phyloP scores from a whole-genome alignment of 192 early-diverging fungal species.

The Backusella westeae region DNA sequence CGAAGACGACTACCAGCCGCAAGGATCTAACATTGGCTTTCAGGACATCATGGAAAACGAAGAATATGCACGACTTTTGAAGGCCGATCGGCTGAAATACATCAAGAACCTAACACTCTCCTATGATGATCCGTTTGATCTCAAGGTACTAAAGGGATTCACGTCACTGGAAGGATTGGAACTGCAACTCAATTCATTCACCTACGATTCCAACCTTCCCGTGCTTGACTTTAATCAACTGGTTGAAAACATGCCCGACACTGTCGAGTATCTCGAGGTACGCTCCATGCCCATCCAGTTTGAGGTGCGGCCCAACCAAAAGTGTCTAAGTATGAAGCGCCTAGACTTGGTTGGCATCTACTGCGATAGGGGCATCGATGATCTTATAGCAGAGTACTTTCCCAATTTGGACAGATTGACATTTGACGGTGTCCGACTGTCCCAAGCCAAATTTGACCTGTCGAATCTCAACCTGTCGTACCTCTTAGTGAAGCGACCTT shows the following conservation, averaged over 20 bases:
- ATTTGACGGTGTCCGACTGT: too few relatives aligned
- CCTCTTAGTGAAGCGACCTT: too few relatives aligned
- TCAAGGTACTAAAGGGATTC: neutral
- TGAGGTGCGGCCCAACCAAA: neutral
- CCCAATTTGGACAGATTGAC: neutral
- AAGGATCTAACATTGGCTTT: too few relatives aligned
- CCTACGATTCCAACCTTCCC: neutral
- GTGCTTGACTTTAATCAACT: neutral
- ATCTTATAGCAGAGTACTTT: neutral
- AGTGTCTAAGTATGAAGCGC: neutral
- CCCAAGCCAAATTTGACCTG: too few relatives aligned
- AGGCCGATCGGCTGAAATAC: neutral
- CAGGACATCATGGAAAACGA: neutral
- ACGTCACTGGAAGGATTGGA: neutral
- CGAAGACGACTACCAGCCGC: too few relatives aligned
- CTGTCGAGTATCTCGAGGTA: neutral
- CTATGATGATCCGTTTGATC: neutral
- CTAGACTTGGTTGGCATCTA: neutral
- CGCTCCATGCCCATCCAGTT: neutral
- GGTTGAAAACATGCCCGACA: neutral
- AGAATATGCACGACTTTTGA: neutral
- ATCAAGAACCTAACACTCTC: neutral
- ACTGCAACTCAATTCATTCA: neutral
- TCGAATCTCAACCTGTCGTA: too few relatives aligned
- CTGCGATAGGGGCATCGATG: neutral